phyloP scores from a whole-genome alignment of 192 early-diverging fungal genomes.

The Coemansia sp. region DNA sequence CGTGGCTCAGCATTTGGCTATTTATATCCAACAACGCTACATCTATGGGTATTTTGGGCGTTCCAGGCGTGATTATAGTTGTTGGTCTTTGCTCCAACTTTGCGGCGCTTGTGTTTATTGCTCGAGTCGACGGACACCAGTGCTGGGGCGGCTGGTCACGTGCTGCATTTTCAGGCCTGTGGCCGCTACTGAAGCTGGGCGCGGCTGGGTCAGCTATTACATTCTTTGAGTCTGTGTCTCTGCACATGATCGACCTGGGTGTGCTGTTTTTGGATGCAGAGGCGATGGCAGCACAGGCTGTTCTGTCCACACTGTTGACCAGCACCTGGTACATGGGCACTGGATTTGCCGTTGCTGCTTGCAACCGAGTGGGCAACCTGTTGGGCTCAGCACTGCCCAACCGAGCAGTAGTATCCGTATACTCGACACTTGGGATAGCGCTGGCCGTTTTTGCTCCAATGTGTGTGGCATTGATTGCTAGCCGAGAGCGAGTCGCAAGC shows the following conservation, averaged over 20 bases:
- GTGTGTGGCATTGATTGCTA: slow-evolving; percentile 57
- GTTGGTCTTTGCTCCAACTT: slow-evolving; percentile 59
- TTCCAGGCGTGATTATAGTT: slow-evolving; percentile 61
- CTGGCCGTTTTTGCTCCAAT: slow-evolving; percentile 55
- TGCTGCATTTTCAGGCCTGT: slow-evolving; percentile 62
- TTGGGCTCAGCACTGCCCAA: slow-evolving; percentile 61
- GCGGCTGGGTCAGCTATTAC: slow-evolving; percentile 79
- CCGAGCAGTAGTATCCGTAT: slow-evolving; percentile 55
- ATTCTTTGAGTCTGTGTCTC: slow-evolving; percentile 76
- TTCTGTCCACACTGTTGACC: slow-evolving; percentile 66
- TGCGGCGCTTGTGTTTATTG: slow-evolving; percentile 54
- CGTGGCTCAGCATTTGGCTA: slow-evolving; percentile 72
- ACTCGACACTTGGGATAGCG: slow-evolving; percentile 47
- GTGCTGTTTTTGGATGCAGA: slow-evolving; percentile 75
- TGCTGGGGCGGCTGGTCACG: slow-evolving; percentile 88
- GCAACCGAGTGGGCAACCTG: slow-evolving; percentile 79
- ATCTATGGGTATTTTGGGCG: slow-evolving; percentile 69
- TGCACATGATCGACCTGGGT: slow-evolving; percentile 71
- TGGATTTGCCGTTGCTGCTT: slow-evolving; percentile 69
- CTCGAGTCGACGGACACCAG: slow-evolving; percentile 61
- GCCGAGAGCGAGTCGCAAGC: slow-evolving; percentile 56
- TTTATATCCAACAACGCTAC: slow-evolving; percentile 61
- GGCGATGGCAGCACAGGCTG: slow-evolving; percentile 80
- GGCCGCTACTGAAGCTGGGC: slow-evolving; percentile 67
- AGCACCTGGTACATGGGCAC: slow-evolving; percentile 71